Base-by-base conservation (phyloP, 345 rosid species). In the Eucalyptus marginata region DNA sequence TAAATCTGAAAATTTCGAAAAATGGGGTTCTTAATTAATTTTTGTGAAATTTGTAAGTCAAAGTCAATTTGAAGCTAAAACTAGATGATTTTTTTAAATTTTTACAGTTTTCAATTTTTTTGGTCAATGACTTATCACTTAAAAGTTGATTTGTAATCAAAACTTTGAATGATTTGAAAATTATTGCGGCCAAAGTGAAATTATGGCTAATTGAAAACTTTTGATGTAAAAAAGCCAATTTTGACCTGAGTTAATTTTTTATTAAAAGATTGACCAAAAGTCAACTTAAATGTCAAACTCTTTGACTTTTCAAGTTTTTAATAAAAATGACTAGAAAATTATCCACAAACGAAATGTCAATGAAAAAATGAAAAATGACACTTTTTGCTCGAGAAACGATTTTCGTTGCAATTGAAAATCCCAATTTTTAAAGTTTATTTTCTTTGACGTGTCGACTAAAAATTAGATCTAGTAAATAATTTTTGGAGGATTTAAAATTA, bases 331-430 rank as follows among this genome's bases (percentile, higher is more conserved):
- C 12, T 24, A 10, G 29, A 22, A 56, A 56, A 56, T 24, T 56
- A 56, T 24, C 62, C 6, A 56, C 62, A 10, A 0, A 24, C 3
- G 1, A 56, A 22, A 24, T 22, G 29, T 24, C 62, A 56, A 24
- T 2, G 25, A 4, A 9, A 56, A 24, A 56, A 16, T 56, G 3
- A 56, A 24, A 24, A 24, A 4, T 56, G 29, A 56, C 1, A 24
- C 27, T 56, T 56, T 56, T 56, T 54, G 27, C 2, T 18, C 0
- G 0, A 20, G 62, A 56, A 56, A 22, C 0, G 5, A 1, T 11
- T 22, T 56, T 56, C 1, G 1, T 56, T 24, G 12, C 13, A 56
- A 56, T 56, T 56, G 29, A 24, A 56, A 56, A 56, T 10, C 29
- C 4, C 6, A 56, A 56, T 9, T 29, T 4, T 52, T 52, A 52